Evolutionary conservation across 225 moss, liverwort and hornwort species (phyloP).

Genomic region (Bryoerythrophyllum caledonicum): DNA sequence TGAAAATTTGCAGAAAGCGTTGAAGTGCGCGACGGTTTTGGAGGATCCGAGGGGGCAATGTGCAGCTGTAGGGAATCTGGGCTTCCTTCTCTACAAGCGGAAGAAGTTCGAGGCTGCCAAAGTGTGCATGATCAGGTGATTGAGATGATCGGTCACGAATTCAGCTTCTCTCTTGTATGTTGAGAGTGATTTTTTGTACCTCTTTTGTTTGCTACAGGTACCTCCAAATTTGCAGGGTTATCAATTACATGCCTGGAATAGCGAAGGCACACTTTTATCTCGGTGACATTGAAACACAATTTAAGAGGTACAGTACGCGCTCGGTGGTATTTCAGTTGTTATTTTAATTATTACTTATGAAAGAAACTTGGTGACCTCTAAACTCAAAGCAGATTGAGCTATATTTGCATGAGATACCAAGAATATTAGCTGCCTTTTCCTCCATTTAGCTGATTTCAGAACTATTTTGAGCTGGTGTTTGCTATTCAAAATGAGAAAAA

Average conservation of each 20-base stretch:
- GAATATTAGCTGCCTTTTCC: too few relatives aligned
- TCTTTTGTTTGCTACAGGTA: slow-evolving; percentile 45
- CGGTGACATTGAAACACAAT: slow-evolving; percentile 73
- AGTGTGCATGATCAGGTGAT: slow-evolving; percentile 73
- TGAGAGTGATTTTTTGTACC: background rate
- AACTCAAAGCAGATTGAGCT: too few relatives aligned
- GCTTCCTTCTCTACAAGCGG: slow-evolving; percentile 74
- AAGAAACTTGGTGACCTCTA: too few relatives aligned
- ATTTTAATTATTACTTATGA: too few relatives aligned
- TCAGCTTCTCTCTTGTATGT: background rate
- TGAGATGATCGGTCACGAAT: background rate
- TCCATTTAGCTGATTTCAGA: too few relatives aligned
- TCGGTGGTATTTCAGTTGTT: too few relatives aligned
- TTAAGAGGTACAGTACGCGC: slow-evolving; percentile 62
- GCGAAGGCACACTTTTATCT: slow-evolving; percentile 84
- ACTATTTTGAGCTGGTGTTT: too few relatives aligned
- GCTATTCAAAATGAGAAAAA: too few relatives aligned
- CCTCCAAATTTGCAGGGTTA: slow-evolving; percentile 69
- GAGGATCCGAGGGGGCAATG: slow-evolving; percentile 83
- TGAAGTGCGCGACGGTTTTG: slow-evolving; percentile 72
- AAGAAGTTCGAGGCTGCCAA: slow-evolving; percentile 77
- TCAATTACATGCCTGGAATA: slow-evolving; percentile 66
- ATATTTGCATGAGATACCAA: too few relatives aligned
- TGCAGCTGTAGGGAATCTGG: slow-evolving; percentile 81
- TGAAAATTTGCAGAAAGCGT: slow-evolving; percentile 59